Evolutionary conservation across 1,284 basidiomycete genomes (phyloP).

Genomic region (Ceratobasidium sp.): DNA sequence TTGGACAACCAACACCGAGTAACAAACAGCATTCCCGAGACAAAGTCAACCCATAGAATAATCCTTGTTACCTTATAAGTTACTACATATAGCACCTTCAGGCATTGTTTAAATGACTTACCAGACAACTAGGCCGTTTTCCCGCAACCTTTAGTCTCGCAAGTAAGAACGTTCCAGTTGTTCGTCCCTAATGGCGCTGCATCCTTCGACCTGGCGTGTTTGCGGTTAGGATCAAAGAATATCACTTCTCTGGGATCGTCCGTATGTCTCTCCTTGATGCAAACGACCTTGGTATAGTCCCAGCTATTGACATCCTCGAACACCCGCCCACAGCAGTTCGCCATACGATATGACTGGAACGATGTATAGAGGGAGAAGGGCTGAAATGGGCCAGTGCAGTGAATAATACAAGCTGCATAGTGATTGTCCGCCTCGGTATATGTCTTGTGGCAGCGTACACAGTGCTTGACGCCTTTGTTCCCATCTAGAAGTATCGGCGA

Average conservation of each 20-base stretch:
- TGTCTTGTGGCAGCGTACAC: neutral
- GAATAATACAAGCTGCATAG: neutral
- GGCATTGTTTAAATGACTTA: neutral
- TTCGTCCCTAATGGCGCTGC: neutral
- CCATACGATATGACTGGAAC: neutral
- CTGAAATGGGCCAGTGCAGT: no score
- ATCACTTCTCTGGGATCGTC: neutral
- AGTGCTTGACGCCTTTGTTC: neutral
- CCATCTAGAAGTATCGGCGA: neutral
- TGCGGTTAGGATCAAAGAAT: neutral
- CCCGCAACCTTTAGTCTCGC: neutral
- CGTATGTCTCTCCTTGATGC: neutral
- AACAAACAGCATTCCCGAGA: no score
- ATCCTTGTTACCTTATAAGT: no score
- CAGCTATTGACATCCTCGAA: neutral
- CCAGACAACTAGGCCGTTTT: neutral
- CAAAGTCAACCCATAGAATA: no score
- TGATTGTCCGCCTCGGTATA: constrained; percentile 16
- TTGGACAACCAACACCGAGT: no score
- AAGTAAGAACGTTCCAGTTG: neutral
- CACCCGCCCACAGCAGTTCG: neutral
- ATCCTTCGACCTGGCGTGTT: no score
- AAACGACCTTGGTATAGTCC: neutral
- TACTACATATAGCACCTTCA: no score
- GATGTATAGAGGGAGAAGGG: no score